These are phyloP conservation scores for Calonectria pseudoreteaudii DNA, from an alignment of 2,329 filamentous ascomycete species.

Conservation along the genomic window DNA sequence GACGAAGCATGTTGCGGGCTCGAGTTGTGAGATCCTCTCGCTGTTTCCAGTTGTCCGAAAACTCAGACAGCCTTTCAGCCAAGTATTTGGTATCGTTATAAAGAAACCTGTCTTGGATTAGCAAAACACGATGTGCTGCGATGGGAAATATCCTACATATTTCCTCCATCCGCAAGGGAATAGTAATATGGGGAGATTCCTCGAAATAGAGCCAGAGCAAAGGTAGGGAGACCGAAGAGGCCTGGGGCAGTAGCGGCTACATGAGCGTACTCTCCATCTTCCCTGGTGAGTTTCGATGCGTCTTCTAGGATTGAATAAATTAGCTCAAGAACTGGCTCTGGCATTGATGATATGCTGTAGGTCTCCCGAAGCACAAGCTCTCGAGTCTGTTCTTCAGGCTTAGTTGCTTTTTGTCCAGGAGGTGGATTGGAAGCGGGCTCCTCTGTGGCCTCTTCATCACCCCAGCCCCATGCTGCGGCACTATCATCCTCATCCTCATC, in stretches of 20 bases:
- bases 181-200: constrained; percentile 83
- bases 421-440: constrained; percentile 36
- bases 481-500: constrained; percentile 59
- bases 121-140: background rate
- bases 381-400: constrained; percentile 54
- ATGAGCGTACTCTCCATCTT: constrained; percentile 62
- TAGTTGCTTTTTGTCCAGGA: constrained; percentile 26
- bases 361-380: constrained; percentile 86
- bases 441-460: constrained; percentile 68
- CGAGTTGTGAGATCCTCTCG: constrained; percentile 63
- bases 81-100: constrained; percentile 77
- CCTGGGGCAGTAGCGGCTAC: constrained; percentile 76
- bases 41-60: constrained; percentile 63
- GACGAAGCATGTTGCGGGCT: constrained; percentile 65
- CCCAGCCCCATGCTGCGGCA: constrained; percentile 87
- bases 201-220: constrained; percentile 82
- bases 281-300: constrained; percentile 69
- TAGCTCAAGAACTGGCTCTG: constrained; percentile 79
- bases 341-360: constrained; percentile 90
- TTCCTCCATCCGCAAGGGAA: constrained; percentile 68
- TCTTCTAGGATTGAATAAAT: constrained; percentile 72
- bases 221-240: constrained; percentile 77
- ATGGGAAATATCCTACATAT: constrained; percentile 63
- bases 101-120: constrained; percentile 61
- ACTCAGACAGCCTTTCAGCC: constrained; percentile 65